Percentiles rank a stretch among this genome's conserved stretches.
Conservation (phyloP, 176 grass and related monocot species). For the Rhynchospora pubera region DNA sequence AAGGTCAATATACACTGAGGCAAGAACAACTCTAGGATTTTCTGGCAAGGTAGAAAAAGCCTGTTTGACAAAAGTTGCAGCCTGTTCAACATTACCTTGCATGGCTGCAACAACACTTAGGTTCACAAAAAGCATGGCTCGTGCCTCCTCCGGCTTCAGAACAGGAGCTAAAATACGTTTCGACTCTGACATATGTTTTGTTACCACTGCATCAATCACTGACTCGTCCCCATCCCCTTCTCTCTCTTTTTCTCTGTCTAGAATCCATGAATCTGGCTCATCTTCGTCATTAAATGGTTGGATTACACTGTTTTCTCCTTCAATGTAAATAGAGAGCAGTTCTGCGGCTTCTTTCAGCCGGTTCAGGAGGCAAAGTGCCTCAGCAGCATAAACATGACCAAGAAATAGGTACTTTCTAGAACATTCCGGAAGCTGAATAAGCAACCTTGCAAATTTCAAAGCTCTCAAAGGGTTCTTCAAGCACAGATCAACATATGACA, state of each 20-base stretch:
- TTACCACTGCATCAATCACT: constrained; percentile 23
- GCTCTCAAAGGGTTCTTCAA: constrained; percentile 75
- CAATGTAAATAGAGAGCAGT: constrained; percentile 60
- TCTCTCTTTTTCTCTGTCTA: constrained; percentile 57
- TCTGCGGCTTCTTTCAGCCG: constrained; percentile 60
- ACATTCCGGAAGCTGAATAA: constrained; percentile 51
- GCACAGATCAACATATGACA: constrained; percentile 74
- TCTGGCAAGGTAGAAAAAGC: constrained; percentile 46
- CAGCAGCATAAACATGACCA: constrained; percentile 65
- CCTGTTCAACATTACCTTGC: constrained; percentile 71
- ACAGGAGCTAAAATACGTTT: constrained; percentile 1
- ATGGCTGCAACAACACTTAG: constrained; percentile 49
- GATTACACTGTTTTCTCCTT: constrained; percentile 42
- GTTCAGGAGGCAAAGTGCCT: constrained; percentile 71
- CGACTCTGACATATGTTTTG: constrained; percentile 33
- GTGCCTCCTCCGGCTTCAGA: constrained; percentile 58
- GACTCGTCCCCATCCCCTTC: constrained; percentile 57
- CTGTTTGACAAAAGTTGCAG: constrained; percentile 43
- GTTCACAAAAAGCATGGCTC: constrained; percentile 59
- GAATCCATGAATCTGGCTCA: constrained; percentile 31
- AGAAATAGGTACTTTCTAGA: constrained; percentile 68
- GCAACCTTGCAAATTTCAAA: constrained; percentile 44
- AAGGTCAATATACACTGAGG: constrained; percentile 80
- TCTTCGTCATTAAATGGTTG: constrained; percentile 60
- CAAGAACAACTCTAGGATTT: constrained; percentile 59